Percentiles rank a stretch among this genome's conserved stretches.
These are phyloP conservation scores for Zymoseptoria brevis DNA, from an alignment of 2,329 filamentous ascomycete species.

Conservation along the genomic window DNA sequence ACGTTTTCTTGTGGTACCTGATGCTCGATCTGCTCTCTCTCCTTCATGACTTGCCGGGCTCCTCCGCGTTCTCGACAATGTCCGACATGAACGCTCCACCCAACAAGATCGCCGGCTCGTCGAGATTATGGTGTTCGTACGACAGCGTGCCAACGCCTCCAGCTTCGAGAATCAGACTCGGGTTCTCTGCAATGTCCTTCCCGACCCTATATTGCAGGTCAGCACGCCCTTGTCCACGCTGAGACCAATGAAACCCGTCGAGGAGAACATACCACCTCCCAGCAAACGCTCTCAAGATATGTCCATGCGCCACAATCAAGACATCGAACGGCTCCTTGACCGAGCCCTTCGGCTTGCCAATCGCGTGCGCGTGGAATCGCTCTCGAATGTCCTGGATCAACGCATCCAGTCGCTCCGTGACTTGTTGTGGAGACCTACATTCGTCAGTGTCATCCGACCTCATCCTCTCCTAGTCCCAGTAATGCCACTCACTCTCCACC, in stretches of 20 bases:
- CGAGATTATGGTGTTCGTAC: conserved; percentile 43
- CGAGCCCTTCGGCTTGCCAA: conserved; percentile 44
- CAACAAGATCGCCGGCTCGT: conserved; percentile 45
- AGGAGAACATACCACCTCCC: conserved; percentile 59
- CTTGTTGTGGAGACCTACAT: conserved; percentile 59
- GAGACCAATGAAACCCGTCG: neutral
- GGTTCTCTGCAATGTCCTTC: conserved; percentile 64
- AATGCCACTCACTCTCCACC: conserved; percentile 51
- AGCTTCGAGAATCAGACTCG: conserved; percentile 70
- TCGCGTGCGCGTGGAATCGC: conserved; percentile 36
- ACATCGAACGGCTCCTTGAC: conserved; percentile 51
- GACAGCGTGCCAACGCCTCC: conserved; percentile 46
- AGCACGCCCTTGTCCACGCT: neutral
- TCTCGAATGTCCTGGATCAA: conserved; percentile 68
- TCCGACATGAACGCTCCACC: conserved; percentile 46
- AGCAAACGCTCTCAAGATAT: conserved; percentile 80
- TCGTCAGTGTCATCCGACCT: neutral
- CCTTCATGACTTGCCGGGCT: conserved; percentile 4
- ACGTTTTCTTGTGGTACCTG: neutral
- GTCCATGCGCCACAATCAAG: conserved; percentile 78
- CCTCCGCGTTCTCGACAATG: conserved; percentile 36
- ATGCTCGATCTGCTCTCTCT: neutral
- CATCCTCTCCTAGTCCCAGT: neutral
- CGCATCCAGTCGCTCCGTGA: conserved; percentile 63
- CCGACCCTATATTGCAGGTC: conserved; percentile 38